A percentile compares a stretch with the other conserved stretches of the same genome.
Conservation (phyloP, 2,329 filamentous ascomycete species). For the Calonectria multiphialidica region DNA sequence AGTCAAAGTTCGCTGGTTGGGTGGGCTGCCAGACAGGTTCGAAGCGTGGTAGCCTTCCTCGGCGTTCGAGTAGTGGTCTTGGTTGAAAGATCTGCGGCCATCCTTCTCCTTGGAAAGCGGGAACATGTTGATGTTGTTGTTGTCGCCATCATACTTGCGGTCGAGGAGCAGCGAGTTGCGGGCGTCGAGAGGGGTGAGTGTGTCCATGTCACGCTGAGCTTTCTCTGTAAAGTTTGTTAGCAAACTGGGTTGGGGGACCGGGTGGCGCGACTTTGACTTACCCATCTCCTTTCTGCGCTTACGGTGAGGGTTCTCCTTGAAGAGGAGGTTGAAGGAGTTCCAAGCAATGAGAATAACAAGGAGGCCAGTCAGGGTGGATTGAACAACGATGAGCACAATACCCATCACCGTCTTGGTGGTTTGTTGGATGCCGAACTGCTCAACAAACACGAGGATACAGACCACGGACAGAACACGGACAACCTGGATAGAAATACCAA, state of each 20-base stretch:
- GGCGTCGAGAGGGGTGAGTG: constrained; percentile 87
- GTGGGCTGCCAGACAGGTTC: constrained; percentile 41
- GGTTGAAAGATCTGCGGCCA: constrained; percentile 43
- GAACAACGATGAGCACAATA: constrained; percentile 92
- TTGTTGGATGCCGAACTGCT: constrained; percentile 89
- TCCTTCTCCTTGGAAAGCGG: constrained; percentile 56
- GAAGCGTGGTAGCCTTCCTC: constrained; percentile 38
- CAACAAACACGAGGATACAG: constrained; percentile 93
- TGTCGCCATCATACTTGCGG: constrained; percentile 53
- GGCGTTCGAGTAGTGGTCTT: constrained; percentile 48
- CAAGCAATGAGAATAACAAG: constrained; percentile 89
- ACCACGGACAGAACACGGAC: constrained; percentile 90
- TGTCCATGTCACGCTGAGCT: constrained; percentile 80
- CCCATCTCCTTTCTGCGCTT: constrained; percentile 90
- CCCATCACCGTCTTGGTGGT: constrained; percentile 96
- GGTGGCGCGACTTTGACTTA: constrained; percentile 60
- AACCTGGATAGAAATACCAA: constrained; percentile 92
- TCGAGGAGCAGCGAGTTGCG: constrained; percentile 88
- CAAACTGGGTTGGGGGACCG: constrained; percentile 12
- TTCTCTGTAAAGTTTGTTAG: constrained; percentile 71
- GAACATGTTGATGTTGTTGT: constrained; percentile 56
- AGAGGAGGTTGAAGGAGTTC: constrained; percentile 87
- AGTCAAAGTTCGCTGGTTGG: constrained; percentile 53
- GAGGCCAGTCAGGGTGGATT: constrained; percentile 84
- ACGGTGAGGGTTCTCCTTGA: constrained; percentile 90